Percentiles rank a stretch among this genome's conserved stretches.
Evolutionary conservation across 225 moss, liverwort and hornwort genomes (phyloP).

Genomic region (Straminergon stramineum): DNA sequence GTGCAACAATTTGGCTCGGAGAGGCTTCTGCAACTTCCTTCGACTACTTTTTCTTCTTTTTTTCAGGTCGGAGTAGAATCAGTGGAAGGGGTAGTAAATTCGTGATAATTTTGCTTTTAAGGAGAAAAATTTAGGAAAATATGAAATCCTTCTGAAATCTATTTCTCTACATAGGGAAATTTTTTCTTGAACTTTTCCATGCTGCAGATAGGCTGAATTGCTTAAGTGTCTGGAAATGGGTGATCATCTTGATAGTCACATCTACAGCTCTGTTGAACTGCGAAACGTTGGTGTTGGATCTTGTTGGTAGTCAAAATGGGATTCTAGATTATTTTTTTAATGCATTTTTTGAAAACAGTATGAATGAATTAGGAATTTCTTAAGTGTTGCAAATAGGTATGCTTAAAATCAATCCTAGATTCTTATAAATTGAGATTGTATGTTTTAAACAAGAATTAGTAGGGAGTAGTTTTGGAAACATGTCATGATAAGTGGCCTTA

Average conservation of each 20-base stretch:
- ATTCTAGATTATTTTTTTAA: not conserved
- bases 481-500: not conserved
- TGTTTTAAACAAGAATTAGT: not conserved
- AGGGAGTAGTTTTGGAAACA: not conserved
- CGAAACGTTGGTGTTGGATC: not conserved
- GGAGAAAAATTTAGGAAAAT: no score
- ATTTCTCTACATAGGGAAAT: no score
- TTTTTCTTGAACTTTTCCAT: no score
- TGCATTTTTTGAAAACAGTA: not conserved
- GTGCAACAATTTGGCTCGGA: not conserved
- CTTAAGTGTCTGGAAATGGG: no score
- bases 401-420: accelerated
- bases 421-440: accelerated
- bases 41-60: no score
- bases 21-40: not conserved
- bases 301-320: not conserved
- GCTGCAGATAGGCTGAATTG: no score
- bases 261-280: no score
- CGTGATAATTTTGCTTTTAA: no score
- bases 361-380: not conserved
- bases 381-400: not conserved
- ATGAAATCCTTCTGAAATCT: no score
- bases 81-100: no score
- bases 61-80: no score
- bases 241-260: no score